phyloP scores from a whole-genome alignment of 495 filamentous ascomycete genomes.

The Penicillium desertorum region DNA sequence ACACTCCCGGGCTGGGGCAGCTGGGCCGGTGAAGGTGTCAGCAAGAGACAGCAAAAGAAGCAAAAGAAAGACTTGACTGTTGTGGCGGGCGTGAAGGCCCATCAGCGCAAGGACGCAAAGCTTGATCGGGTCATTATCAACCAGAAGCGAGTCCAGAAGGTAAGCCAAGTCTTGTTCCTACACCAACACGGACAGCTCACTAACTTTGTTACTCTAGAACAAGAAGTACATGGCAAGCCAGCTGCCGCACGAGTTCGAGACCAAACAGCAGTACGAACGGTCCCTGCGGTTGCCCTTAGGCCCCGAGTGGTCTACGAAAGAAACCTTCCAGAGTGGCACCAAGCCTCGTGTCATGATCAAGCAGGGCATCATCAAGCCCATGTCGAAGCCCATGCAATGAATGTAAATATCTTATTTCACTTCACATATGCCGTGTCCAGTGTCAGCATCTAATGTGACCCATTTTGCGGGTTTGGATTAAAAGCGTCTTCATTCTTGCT shows the following conservation, averaged over 20 bases:
- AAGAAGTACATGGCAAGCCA: constrained; percentile 78
- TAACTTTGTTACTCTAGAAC: constrained; percentile 58
- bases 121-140: constrained; percentile 85
- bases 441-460: background rate
- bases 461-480: constrained; percentile 8
- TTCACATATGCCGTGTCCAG: constrained; percentile 4
- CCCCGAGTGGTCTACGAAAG: constrained; percentile 92
- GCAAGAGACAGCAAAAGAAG: constrained; percentile 59
- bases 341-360: constrained; percentile 92
- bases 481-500: constrained; percentile 5
- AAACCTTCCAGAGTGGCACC: constrained; percentile 83
- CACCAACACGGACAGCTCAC: background rate
- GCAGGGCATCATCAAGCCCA: constrained; percentile 85
- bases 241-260: constrained; percentile 86
- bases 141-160: constrained; percentile 89
- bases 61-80: constrained; percentile 66
- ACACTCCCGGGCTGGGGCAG: constrained; percentile 90
- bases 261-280: constrained; percentile 83
- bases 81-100: constrained; percentile 71
- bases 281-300: constrained; percentile 83
- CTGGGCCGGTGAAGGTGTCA: constrained; percentile 81
- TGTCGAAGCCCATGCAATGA: constrained; percentile 72
- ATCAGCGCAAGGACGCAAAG: constrained; percentile 77
- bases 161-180: constrained; percentile 36
- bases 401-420: constrained; percentile 12